Evolutionary conservation across 1,139 yeast genomes (phyloP), one percentile per base, ranked within the genome.

Genomic region (Pichia sp.): DNA sequence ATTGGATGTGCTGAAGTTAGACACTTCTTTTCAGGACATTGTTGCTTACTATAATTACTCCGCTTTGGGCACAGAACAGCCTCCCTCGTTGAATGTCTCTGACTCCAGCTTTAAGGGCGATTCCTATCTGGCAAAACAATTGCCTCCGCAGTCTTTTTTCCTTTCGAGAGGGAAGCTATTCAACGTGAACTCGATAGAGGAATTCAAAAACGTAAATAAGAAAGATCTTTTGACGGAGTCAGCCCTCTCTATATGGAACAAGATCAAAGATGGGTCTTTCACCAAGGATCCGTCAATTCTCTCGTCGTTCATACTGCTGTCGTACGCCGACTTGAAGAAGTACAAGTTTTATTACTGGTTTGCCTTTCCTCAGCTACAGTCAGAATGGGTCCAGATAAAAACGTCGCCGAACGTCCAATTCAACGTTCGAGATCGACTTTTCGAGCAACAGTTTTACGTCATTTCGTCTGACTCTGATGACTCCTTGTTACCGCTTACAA

Each of bases 271-370:
- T 16, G 72, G 71, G 32, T 59, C 66, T 0, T 71, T 73, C 0
- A 58, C 76, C 1, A 48, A 61, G 0, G 67, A 76, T 50, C 81
- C 84, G 0, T 63, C 73, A 0, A 23, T 69, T 6, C 64, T 82
- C 32, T 71, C 77, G 43, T 68, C 70, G 38, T 88, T 90, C 63
- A 75, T 75, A 36, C 66, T 92, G 1, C 73, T 92, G 44, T 76
- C 90, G 45, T 93, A 83, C 71, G 86, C 96, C 2, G 99, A 95
- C 68, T 77, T 93, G 67, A 93, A 93, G 70, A 89, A 87, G 70
- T 90, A 87, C 72, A 84, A 80, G 63, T 93, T 87, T 66, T 87
- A 81, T 64, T 92, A 92, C 70, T 93, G 99, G 99, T 79, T 88
- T 62, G 88, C 92, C 6, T 83, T 82, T 61, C 97, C 98, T 0